These are phyloP conservation scores for Aspergillus floridensis DNA, from an alignment of 2,329 filamentous ascomycete species.

Conservation along the genomic window DNA sequence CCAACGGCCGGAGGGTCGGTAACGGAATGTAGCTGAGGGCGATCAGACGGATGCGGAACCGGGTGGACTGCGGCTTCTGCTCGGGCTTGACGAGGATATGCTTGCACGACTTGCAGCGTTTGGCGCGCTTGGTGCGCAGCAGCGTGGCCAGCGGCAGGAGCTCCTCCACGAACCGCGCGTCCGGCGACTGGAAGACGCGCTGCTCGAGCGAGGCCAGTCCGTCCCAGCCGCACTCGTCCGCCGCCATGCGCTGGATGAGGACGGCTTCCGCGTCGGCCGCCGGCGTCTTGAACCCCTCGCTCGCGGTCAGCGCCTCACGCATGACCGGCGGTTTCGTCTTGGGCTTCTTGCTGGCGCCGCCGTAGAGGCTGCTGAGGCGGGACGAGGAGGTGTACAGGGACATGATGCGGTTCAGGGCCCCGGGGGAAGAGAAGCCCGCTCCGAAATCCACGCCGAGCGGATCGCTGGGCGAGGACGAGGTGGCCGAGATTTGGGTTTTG, in stretches of 20 bases:
- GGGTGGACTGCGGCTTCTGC: slow-evolving; percentile 79
- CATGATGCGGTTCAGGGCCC: slow-evolving; percentile 84
- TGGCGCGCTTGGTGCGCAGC: slow-evolving; percentile 86
- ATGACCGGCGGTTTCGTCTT: slow-evolving; percentile 69
- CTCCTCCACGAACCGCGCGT: slow-evolving; percentile 65
- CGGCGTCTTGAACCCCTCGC: slow-evolving; percentile 69
- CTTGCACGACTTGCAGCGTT: slow-evolving; percentile 86
- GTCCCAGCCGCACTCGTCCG: slow-evolving; percentile 58
- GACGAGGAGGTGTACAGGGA: slow-evolving; percentile 69
- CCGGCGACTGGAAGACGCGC: slow-evolving; percentile 48
- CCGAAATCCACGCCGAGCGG: slow-evolving; percentile 50
- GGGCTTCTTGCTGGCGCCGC: slow-evolving; percentile 57
- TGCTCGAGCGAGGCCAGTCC: slow-evolving; percentile 58
- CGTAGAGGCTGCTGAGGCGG: slow-evolving; percentile 53
- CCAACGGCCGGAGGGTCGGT: slow-evolving; percentile 63
- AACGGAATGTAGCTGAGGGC: slow-evolving; percentile 85
- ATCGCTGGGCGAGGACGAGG: slow-evolving; percentile 53
- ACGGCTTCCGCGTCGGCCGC: slow-evolving; percentile 59
- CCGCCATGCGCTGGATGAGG: slow-evolving; percentile 59
- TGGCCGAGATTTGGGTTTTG: slow-evolving; percentile 69
- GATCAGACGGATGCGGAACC: slow-evolving; percentile 89
- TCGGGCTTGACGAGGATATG: slow-evolving; percentile 96
- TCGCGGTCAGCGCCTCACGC: slow-evolving; percentile 69
- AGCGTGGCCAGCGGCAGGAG: slow-evolving; percentile 79
- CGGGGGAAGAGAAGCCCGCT: slow-evolving; percentile 66